Percentiles rank a stretch among this genome's conserved stretches.
These are phyloP conservation scores for Fagus sylvatica DNA, from an alignment of 306 rosid genomes.

Conservation along the genomic window DNA sequence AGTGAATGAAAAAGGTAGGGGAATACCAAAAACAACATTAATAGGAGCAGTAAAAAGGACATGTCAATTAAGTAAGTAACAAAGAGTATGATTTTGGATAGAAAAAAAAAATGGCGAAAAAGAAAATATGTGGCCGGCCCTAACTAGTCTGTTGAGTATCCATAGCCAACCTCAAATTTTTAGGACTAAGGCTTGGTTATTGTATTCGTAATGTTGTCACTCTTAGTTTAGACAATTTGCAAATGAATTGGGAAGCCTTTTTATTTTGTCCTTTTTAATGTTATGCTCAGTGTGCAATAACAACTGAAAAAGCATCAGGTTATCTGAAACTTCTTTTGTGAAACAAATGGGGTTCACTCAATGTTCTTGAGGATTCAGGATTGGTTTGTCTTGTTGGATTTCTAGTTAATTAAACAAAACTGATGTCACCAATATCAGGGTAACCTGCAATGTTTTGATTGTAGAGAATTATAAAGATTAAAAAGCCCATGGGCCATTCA, in stretches of 20 bases:
- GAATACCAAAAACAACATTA: too few species aligned
- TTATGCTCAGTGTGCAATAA: too few species aligned
- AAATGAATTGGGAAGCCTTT: neutral
- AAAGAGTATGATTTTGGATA: too few species aligned
- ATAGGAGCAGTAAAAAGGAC: too few species aligned
- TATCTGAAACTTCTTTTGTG: neutral
- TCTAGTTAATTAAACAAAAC: neutral
- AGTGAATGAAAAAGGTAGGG: too few species aligned
- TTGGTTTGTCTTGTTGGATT: neutral
- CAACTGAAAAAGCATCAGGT: neutral
- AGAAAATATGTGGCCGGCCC: too few species aligned
- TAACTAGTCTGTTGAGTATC: too few species aligned
- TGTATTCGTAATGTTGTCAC: neutral
- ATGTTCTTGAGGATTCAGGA: slow-evolving; percentile 1
- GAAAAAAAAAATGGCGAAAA: too few species aligned
- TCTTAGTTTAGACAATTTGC: neutral
- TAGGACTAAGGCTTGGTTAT: too few species aligned
- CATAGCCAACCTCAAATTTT: too few species aligned
- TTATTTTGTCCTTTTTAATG: neutral
- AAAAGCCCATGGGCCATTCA: neutral
- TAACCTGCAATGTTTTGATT: neutral
- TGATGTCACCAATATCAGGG: neutral
- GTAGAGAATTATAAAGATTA: neutral
- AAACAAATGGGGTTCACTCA: neutral
- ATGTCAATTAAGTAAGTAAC: too few species aligned